A percentile compares a stretch with the other conserved stretches of the same genome.
Conservation (phyloP, 495 filamentous ascomycete genomes). For the Pseudotulostoma volvatum region DNA sequence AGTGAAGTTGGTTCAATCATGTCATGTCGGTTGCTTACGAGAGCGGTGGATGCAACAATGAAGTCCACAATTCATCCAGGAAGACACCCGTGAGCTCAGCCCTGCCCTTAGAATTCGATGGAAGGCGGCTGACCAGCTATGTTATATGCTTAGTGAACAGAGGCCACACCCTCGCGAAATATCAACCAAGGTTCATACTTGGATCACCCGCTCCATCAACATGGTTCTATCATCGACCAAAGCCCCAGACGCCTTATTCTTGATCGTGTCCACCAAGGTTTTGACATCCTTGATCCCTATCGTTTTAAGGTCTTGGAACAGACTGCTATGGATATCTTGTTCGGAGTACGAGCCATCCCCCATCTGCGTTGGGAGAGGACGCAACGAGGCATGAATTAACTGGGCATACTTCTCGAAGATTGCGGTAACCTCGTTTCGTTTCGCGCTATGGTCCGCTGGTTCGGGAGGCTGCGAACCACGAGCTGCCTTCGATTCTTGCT, state of each 20-base stretch:
- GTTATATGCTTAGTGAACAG: no score
- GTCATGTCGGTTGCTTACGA: slow-evolving; percentile 17
- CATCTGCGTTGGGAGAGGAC: slow-evolving; percentile 49
- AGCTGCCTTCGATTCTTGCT: slow-evolving; percentile 24
- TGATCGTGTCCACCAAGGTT: slow-evolving; percentile 38
- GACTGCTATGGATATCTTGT: slow-evolving; percentile 32
- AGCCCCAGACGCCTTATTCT: slow-evolving; percentile 37
- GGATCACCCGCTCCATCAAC: slow-evolving; percentile 64
- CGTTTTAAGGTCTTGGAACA: slow-evolving; percentile 46
- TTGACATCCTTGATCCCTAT: slow-evolving; percentile 42
- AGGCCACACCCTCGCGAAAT: no score
- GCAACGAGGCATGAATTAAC: slow-evolving; percentile 44
- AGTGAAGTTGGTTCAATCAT: slow-evolving; percentile 1
- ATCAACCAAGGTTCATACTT: slow-evolving; percentile 27
- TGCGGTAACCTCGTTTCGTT: slow-evolving; percentile 23
- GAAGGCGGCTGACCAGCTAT: slow-evolving; percentile 48
- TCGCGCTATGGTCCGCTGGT: slow-evolving; percentile 19
- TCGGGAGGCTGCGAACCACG: slow-evolving; percentile 10
- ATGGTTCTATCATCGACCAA: slow-evolving; percentile 59
- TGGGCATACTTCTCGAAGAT: slow-evolving; percentile 47
- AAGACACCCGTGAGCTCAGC: slow-evolving; percentile 52
- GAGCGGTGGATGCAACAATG: slow-evolving; percentile 35
- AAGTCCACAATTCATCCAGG: slow-evolving; percentile 53
- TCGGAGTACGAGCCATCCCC: slow-evolving; percentile 43
- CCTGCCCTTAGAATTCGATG: slow-evolving; percentile 42